Percentiles rank a stretch among this genome's conserved stretches.
These are phyloP conservation scores for Meyerozyma guilliermondii DNA, from an alignment of 1,139 yeast genomes.

Conservation along the genomic window DNA sequence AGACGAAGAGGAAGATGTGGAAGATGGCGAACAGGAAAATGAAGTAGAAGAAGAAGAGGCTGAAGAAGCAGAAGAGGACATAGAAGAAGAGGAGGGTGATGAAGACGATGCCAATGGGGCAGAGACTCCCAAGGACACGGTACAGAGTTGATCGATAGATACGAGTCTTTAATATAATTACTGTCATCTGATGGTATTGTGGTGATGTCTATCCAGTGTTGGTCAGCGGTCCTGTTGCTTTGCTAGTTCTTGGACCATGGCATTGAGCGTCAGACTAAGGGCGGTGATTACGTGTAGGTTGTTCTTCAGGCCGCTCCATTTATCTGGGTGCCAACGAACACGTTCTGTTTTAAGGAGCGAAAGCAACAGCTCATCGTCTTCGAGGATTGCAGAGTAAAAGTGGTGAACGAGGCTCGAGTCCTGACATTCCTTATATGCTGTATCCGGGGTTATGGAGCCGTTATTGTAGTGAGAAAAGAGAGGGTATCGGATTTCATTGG, in stretches of 20 bases:
- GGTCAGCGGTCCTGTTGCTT: neutral
- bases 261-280: slow-evolving; percentile 29
- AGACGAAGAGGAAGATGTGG: slow-evolving; percentile 47
- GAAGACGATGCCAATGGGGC: neutral
- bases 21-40: slow-evolving; percentile 54
- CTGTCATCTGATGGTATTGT: neutral
- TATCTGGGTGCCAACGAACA: slow-evolving; percentile 69
- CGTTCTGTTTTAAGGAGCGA: slow-evolving; percentile 45
- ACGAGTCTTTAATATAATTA: neutral
- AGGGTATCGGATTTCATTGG: neutral
- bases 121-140: slow-evolving; percentile 14
- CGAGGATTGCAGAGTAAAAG: slow-evolving; percentile 23
- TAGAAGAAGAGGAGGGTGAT: slow-evolving; percentile 20
- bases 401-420: slow-evolving; percentile 16
- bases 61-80: slow-evolving; percentile 33
- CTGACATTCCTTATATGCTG: slow-evolving; percentile 12
- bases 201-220: neutral
- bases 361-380: slow-evolving; percentile 10
- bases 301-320: slow-evolving; percentile 24
- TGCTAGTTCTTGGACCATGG: slow-evolving; percentile 15
- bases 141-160: slow-evolving; percentile 4
- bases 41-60: slow-evolving; percentile 40
- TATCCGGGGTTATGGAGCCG: neutral
- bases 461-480: neutral
- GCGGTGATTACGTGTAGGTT: slow-evolving; percentile 19